Evolutionary conservation across 139 green algal genomes (phyloP).

Genomic region (Axilococcus clingmanii): DNA sequence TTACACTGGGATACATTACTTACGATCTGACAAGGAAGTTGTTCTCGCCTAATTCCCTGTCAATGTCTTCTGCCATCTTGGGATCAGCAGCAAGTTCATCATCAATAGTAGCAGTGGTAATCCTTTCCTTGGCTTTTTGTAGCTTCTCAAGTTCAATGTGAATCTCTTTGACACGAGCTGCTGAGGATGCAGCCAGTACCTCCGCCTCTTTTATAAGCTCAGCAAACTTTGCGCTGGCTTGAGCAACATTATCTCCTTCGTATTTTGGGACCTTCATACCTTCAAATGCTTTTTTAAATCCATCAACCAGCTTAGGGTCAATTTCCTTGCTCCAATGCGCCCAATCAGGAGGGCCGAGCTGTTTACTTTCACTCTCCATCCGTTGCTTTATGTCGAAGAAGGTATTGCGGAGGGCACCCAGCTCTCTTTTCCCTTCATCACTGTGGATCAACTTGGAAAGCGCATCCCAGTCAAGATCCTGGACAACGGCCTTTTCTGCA

Average conservation of each 20-base stretch:
- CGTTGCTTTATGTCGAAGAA: constrained; percentile 18
- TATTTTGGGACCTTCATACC: constrained; percentile 30
- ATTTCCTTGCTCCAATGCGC: constrained; percentile 14
- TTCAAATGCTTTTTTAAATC: constrained; percentile 20
- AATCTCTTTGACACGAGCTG: constrained; percentile 12
- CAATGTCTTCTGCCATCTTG: constrained; percentile 18
- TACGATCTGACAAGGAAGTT: constrained; percentile 5
- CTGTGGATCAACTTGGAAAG: constrained; percentile 17
- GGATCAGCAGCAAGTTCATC: constrained; percentile 23
- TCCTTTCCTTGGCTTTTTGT: constrained; percentile 9
- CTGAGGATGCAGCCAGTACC: constrained; percentile 7
- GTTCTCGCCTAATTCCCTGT: constrained; percentile 19
- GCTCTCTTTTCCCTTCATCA: constrained; percentile 34
- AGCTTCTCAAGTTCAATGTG: constrained; percentile 3
- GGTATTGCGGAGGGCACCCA: constrained; percentile 21
- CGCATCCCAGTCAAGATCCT: constrained; percentile 31
- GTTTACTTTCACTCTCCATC: constrained; percentile 1
- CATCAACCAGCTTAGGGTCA: constrained; percentile 19
- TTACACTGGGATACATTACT: background rate
- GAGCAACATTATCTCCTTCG: constrained; percentile 11
- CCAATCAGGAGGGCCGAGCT: constrained; percentile 16
- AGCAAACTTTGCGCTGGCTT: constrained; percentile 12
- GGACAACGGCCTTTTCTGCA: constrained; percentile 25
- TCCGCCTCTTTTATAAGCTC: constrained; percentile 19
- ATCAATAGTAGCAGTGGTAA: constrained; percentile 23